Evolutionary conservation across 495 filamentous ascomycete species (phyloP).

Genomic region (Trichoderma erinaceum): DNA sequence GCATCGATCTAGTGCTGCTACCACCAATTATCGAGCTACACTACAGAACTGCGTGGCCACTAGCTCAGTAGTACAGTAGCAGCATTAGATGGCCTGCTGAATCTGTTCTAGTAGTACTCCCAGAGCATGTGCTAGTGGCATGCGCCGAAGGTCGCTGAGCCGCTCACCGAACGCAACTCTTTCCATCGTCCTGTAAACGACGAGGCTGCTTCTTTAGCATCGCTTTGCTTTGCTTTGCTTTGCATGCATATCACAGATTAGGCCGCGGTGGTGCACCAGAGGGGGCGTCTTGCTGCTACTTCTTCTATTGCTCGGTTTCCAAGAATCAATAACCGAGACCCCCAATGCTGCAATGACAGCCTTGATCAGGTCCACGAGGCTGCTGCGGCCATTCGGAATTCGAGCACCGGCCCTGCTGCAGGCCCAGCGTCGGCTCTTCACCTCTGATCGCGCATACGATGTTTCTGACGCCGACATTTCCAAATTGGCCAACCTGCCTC

Average conservation of each 20-base stretch:
- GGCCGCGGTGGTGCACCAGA: background rate
- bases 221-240: too few relatives aligned
- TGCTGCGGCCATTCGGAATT: background rate
- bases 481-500: slow-evolving; percentile 65
- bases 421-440: background rate
- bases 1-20: background rate
- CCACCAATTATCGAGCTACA: background rate
- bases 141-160: background rate
- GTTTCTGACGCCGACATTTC: slow-evolving; percentile 64
- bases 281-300: background rate
- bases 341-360: slow-evolving; percentile 1
- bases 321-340: background rate
- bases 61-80: too few relatives aligned
- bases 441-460: slow-evolving; percentile 16
- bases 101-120: too few relatives aligned
- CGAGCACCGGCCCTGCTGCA: background rate
- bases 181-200: too few relatives aligned
- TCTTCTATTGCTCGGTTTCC: background rate
- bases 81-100: too few relatives aligned
- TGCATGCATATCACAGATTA: background rate
- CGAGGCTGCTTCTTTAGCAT: background rate
- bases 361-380: background rate
- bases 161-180: background rate
- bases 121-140: background rate
- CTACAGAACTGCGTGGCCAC: too few relatives aligned